Conservation (phyloP, 495 filamentous ascomycete species). For the Podospora didyma region DNA sequence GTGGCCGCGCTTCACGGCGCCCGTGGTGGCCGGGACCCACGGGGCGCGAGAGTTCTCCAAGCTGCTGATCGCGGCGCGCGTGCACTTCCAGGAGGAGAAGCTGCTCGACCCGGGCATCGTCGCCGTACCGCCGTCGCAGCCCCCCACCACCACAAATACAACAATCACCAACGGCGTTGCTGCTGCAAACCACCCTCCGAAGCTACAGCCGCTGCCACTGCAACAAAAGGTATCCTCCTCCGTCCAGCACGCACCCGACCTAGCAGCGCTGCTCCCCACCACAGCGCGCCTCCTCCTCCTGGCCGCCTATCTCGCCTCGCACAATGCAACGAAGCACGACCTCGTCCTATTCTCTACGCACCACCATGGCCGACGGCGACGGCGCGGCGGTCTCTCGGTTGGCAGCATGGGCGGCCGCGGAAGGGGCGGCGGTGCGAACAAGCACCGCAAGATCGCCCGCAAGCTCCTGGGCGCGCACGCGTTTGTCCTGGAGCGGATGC, state of each 20-base stretch:
- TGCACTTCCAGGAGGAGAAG: slow-evolving; percentile 72
- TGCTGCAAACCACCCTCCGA: neutral
- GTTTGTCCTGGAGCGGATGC: slow-evolving; percentile 80
- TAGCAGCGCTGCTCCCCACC: slow-evolving; percentile 60
- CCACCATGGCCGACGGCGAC: slow-evolving; percentile 48
- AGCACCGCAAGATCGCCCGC: slow-evolving; percentile 66
- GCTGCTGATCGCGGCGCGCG: slow-evolving; percentile 67
- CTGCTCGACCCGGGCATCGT: slow-evolving; percentile 69
- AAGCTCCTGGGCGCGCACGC: slow-evolving; percentile 70
- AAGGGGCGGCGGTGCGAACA: slow-evolving; percentile 44
- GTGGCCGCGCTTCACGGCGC: slow-evolving; percentile 67
- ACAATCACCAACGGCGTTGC: slow-evolving; percentile 10
- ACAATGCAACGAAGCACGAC: slow-evolving; percentile 77
- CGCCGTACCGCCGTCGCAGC: slow-evolving; percentile 24
- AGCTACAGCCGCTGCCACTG: slow-evolving; percentile 9
- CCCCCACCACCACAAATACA: slow-evolving; percentile 10
- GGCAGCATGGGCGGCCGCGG: slow-evolving; percentile 25
- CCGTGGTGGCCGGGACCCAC: slow-evolving; percentile 60
- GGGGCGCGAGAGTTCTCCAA: slow-evolving; percentile 76
- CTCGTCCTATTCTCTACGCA: slow-evolving; percentile 79
- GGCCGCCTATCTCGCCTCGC: slow-evolving; percentile 86
- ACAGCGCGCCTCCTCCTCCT: slow-evolving; percentile 79
- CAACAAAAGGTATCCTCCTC: too few species aligned
- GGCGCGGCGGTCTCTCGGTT: slow-evolving; percentile 29
- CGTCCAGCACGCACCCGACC: slow-evolving; percentile 19